Evolutionary conservation across 169 alveolate genomes (phyloP).

Genomic region (Eimeria sp.): DNA sequence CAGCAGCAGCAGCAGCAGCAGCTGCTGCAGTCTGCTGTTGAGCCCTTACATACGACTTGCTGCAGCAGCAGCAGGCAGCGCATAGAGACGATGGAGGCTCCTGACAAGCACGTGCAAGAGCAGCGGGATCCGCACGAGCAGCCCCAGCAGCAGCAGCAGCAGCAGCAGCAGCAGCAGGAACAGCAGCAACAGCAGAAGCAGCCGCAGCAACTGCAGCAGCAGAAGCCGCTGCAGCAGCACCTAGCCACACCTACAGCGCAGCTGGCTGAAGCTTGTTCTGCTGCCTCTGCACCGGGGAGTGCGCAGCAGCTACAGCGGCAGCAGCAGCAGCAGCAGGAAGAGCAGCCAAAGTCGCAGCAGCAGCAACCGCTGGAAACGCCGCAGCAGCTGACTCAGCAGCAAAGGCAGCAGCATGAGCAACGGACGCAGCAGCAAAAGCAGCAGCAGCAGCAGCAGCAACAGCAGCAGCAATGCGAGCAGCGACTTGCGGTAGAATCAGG

Average conservation of each 20-base stretch:
- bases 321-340: constrained; percentile 19
- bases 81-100: constrained; percentile 11
- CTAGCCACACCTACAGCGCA: background rate
- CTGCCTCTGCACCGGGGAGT: background rate
- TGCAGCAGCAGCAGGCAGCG: background rate
- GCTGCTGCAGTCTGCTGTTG: constrained; percentile 66
- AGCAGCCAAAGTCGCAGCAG: too few species aligned
- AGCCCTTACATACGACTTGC: background rate
- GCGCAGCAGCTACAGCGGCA: constrained; percentile 14
- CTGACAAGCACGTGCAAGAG: background rate
- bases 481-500: background rate
- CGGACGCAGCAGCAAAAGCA: too few species aligned
- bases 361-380: too few species aligned
- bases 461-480: background rate
- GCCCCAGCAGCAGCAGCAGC: constrained; percentile 20
- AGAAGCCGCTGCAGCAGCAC: background rate
- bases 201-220: constrained; percentile 2
- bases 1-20: constrained; percentile 32
- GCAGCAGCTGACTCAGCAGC: too few species aligned
- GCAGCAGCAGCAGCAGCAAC: constrained; percentile 25
- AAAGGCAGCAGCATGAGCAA: background rate
- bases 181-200: background rate
- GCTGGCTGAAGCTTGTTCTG: background rate
- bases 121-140: constrained; percentile 10
- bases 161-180: background rate